phyloP scores from a whole-genome alignment of 768 basidiomycete species.

The Pleurotus cornucopiae region DNA sequence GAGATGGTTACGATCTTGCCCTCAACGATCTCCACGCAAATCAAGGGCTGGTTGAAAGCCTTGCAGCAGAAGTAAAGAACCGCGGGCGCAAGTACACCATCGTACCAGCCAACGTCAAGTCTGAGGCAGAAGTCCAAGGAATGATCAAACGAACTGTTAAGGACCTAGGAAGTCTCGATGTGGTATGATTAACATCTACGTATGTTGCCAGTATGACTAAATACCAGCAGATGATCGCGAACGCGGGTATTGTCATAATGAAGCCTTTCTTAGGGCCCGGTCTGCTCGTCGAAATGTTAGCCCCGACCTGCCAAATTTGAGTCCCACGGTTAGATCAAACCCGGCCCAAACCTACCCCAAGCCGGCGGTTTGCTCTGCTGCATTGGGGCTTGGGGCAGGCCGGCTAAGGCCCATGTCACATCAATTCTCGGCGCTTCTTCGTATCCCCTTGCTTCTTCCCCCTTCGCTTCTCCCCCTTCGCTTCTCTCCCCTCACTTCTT shows the following conservation, averaged over 20 bases:
- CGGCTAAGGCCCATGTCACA: no score
- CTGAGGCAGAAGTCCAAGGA: constrained; percentile 35
- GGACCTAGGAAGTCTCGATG: constrained; percentile 41
- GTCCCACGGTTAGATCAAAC: no score
- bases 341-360: no score
- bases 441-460: no score
- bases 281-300: no score
- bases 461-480: no score
- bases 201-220: neutral
- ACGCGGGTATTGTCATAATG: constrained; percentile 30
- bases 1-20: constrained; percentile 43
- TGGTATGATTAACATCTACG: constrained; percentile 26
- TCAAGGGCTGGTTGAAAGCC: constrained; percentile 19
- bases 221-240: constrained; percentile 36
- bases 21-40: constrained; percentile 37
- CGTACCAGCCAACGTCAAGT: constrained; percentile 32
- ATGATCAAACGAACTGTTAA: constrained; percentile 29
- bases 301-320: no score
- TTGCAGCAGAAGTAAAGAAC: constrained; percentile 23
- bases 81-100: constrained; percentile 19
- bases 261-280: constrained; percentile 8
- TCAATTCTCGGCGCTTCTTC: no score
- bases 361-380: no score
- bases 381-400: no score
- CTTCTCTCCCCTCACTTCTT: no score